A percentile compares a stretch with the other conserved stretches of the same genome.
These are phyloP conservation scores for Metarhizium robertsii DNA, from an alignment of 2,329 filamentous ascomycete species.

Conservation along the genomic window DNA sequence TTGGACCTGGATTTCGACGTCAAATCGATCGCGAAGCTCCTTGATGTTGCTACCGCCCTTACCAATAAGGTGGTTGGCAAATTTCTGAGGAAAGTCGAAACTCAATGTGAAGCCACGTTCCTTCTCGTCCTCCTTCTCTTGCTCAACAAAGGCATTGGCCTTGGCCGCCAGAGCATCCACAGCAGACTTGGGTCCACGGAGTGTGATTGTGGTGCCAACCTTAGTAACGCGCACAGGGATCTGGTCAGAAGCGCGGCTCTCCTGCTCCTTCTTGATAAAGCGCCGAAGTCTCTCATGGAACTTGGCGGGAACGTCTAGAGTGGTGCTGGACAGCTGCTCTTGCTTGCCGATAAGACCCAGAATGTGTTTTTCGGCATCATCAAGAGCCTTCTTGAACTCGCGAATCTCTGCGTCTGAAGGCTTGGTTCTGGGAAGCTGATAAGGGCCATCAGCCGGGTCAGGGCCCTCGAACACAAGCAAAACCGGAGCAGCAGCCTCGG, in stretches of 20 bases:
- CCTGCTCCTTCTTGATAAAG: conserved; percentile 58
- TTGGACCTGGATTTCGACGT: conserved; percentile 76
- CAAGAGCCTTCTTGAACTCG: conserved; percentile 45
- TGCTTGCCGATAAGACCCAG: conserved; percentile 49
- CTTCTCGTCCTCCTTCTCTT: conserved; percentile 87
- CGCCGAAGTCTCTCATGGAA: conserved; percentile 54
- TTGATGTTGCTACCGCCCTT: conserved; percentile 59
- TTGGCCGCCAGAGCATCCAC: conserved; percentile 66
- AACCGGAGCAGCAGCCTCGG: conserved; percentile 50
- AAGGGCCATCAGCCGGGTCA: conserved; percentile 34
- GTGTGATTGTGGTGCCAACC: conserved; percentile 52
- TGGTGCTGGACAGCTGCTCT: conserved; percentile 39
- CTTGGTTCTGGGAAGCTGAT: conserved; percentile 44
- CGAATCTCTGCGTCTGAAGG: conserved; percentile 41
- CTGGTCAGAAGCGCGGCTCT: conserved; percentile 43
- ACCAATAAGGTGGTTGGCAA: conserved; percentile 73
- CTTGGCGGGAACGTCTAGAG: conserved; percentile 51
- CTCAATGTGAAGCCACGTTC: conserved; percentile 79
- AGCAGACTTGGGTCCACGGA: conserved; percentile 66
- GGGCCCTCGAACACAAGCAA: conserved; percentile 68
- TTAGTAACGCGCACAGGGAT: conserved; percentile 53
- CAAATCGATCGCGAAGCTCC: conserved; percentile 56
- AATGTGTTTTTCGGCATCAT: conserved; percentile 48
- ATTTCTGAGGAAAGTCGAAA: conserved; percentile 94
- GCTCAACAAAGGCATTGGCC: conserved; percentile 69